Base-by-base conservation (phyloP, 345 rosid genomes). In the Pistacia integerrima region DNA sequence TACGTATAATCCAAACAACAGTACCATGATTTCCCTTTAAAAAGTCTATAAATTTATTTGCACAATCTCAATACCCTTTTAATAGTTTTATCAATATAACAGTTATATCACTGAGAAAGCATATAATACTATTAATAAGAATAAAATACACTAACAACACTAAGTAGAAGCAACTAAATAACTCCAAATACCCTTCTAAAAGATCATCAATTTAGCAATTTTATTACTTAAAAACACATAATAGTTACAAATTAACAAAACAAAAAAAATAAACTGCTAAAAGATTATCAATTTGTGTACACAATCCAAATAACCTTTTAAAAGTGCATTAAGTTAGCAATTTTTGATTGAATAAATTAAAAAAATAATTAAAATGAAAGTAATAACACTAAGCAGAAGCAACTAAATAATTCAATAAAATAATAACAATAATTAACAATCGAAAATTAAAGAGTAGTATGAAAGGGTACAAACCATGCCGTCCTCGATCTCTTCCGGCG, bases 381-480 rank as follows among this genome's bases (percentile, higher is more conserved):
- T 11, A 18, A 58, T n/a, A 58, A 9, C 74, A 71, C 55, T 22
- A 1, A 36, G 74, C 38, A 14, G 8, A 71, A 57, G 13, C 54
- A 71, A 20, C 64, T 13, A 38, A 46, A 22, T 12, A 11, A 70
- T 10, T 56, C 3, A 35, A 17, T 33, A 55, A 33, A 54, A 63
- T 66, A 36, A 57, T 7, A 33, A 65, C 8, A 13, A 49, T 14
- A 25, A 16, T 3, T 64, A n/a, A 56, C 44, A 4, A 49, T 8
- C 49, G 22, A 17, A 25, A 30, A 30, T 60, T 2, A 41, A 36
- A 48, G n/a, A 16, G 17, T 54, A 69, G 90, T 87, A 87, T 82
- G 97, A 77, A 95, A 93, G 81, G 97, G 95, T 84, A 94, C 97
- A 84, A 87, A 97, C 99, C 99, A 97, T 89, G 90, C 99, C 99